Percentiles rank a stretch among this genome's conserved stretches.
phyloP scores from a whole-genome alignment of 2,329 filamentous ascomycete species.

The Curvularia verruculosa region DNA sequence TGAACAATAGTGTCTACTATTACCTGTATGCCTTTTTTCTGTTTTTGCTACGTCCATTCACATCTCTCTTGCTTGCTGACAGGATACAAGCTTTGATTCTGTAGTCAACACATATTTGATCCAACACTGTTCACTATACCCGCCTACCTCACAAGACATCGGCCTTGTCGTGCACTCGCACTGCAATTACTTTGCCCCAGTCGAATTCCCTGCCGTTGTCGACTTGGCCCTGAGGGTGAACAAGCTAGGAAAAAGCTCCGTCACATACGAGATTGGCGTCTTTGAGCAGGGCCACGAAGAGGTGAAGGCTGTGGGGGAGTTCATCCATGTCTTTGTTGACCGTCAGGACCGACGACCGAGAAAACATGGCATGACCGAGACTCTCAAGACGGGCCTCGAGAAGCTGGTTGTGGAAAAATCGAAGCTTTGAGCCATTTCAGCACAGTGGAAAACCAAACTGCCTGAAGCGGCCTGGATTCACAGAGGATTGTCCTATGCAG shows the following conservation, averaged over 20 bases:
- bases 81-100: slow-evolving; percentile 70
- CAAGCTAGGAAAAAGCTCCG: slow-evolving; percentile 83
- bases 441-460: too few species aligned
- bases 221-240: slow-evolving; percentile 83
- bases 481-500: background rate
- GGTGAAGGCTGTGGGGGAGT: slow-evolving; percentile 84
- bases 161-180: slow-evolving; percentile 85
- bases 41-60: background rate
- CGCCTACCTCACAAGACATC: slow-evolving; percentile 72
- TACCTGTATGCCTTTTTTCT: slow-evolving; percentile 64
- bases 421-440: slow-evolving; percentile 31
- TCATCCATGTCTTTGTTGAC: slow-evolving; percentile 89
- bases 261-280: slow-evolving; percentile 86
- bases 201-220: slow-evolving; percentile 80
- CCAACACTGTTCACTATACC: slow-evolving; percentile 74
- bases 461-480: background rate
- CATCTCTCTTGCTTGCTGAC: slow-evolving; percentile 3
- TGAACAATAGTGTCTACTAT: slow-evolving; percentile 90
- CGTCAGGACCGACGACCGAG: slow-evolving; percentile 72
- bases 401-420: slow-evolving; percentile 30
- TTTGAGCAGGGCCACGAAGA: slow-evolving; percentile 76
- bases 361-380: slow-evolving; percentile 66
- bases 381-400: slow-evolving; percentile 57
- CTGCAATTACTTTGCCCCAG: slow-evolving; percentile 82
- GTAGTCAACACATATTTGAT: slow-evolving; percentile 90